These are phyloP conservation scores for Plasmodiophora brassicae DNA, from an alignment of 208 protist genomes.

Conservation along the genomic window DNA sequence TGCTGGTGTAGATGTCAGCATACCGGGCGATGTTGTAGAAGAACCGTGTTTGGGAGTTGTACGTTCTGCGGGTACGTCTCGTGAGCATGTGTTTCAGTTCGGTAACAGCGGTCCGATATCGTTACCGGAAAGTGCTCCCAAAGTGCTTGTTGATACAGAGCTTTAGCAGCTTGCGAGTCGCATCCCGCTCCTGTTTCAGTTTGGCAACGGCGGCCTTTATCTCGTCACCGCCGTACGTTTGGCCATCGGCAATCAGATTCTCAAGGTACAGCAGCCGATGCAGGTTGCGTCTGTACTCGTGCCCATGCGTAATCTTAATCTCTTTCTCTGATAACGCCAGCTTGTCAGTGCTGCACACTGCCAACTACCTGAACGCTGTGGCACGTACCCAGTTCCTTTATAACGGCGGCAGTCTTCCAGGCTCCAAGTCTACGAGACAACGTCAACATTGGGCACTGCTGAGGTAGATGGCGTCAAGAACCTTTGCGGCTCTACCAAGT, in stretches of 20 bases:
- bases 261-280: not conserved
- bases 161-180: not conserved
- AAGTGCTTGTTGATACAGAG: not conserved
- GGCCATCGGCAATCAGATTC: not conserved
- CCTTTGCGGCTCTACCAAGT: slow-evolving; percentile 1
- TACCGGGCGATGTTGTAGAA: slow-evolving; percentile 26
- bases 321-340: not conserved
- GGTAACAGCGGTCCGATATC: not conserved
- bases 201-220: not conserved
- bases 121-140: slow-evolving; percentile 16
- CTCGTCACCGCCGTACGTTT: not conserved
- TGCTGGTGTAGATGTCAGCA: slow-evolving; percentile 22
- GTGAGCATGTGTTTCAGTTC: not conserved
- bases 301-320: not conserved
- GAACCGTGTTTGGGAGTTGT: not conserved
- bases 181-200: not conserved
- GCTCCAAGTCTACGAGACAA: not conserved
- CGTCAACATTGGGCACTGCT: not conserved
- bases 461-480: not conserved
- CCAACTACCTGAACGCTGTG: not conserved
- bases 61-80: not conserved
- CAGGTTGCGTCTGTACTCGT: not conserved
- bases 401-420: slow-evolving; percentile 1
- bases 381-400: slow-evolving; percentile 2
- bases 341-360: no score